These are phyloP conservation scores for Fusarium sacchari DNA, from an alignment of 2,329 filamentous ascomycete species.

Conservation along the genomic window DNA sequence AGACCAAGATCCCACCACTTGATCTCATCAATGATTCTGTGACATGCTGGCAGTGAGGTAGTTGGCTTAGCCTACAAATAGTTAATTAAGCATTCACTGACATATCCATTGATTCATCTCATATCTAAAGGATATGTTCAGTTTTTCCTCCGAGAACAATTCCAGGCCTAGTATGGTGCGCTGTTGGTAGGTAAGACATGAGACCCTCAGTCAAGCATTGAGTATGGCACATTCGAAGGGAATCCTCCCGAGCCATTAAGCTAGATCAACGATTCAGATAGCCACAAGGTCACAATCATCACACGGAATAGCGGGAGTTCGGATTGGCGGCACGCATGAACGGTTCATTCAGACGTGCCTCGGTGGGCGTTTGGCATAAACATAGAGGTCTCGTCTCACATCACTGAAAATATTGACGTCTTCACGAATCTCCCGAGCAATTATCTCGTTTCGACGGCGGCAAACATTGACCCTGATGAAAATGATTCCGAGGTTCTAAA, in stretches of 20 bases:
- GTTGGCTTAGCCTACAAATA: neutral
- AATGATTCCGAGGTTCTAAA: conserved; percentile 61
- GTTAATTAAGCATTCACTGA: conserved; percentile 20
- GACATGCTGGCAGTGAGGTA: neutral
- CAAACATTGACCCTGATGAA: conserved; percentile 58
- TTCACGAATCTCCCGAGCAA: conserved; percentile 46
- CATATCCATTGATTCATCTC: neutral
- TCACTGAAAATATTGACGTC: conserved; percentile 38
- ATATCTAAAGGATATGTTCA: neutral
- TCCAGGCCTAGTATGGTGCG: neutral
- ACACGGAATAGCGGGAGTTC: neutral
- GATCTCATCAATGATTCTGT: neutral
- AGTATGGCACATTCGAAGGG: neutral
- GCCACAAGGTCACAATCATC: conserved; percentile 9
- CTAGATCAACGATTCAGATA: neutral
- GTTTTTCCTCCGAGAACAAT: neutral
- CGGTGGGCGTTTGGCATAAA: conserved; percentile 14
- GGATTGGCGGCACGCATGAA: conserved; percentile 6
- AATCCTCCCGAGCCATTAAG: neutral
- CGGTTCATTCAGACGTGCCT: conserved; percentile 25
- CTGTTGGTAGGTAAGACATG: neutral
- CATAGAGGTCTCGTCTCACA: conserved; percentile 36
- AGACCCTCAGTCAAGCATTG: neutral
- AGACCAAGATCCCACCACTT: neutral
- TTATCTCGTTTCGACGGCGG: conserved; percentile 50